Base-by-base conservation (phyloP, 371 early-diverging fungal genomes). In the Lichtheimia hyalospora region DNA sequence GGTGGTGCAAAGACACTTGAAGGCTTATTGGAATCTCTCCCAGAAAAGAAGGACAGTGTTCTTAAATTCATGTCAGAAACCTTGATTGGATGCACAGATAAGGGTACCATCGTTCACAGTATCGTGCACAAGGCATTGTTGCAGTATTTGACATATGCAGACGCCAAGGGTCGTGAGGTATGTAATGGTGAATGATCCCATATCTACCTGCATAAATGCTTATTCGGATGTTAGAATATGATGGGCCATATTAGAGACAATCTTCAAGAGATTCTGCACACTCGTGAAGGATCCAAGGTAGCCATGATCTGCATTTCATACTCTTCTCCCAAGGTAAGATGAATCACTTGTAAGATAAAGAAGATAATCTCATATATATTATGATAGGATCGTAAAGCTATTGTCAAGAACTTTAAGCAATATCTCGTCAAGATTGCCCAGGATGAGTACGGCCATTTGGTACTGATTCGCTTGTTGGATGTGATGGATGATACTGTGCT, bases 401-500 rank as follows among this genome's bases (percentile, higher is more conserved):
- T 97, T 57, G 71, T 95, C 60, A 93, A 93, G 73, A 68, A 90
- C 21, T 88, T 97, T 69, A 95, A 94, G 70, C 88, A 89, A 7
- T 93, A 81, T 64, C 80, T 96, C 27, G 65, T 65, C 62, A 93
- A 92, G 73, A 92, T 96, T 64, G 87, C 90, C 62, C 71, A 74
- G 57, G 98, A 97, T 68, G 94, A 95, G 75, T 89, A 93, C 67
- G 98, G 96, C 15, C 89, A 95, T 61, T 74, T 91, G 54, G 95
- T 95, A 3, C 75, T 97, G 56, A 65, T 96, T 8, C 83, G 89
- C 50, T 72, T 89, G 50, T 85, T 96, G 67, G 96, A 95, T 70
- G 89, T 88, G 43, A 86, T 94, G 39, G 98, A 97, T 75, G 98
- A 97, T 79, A 97, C 97, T 12, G 94, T 94, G n/a, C 71, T 95